phyloP scores from a whole-genome alignment of 805 yeast genomes.

The Zygosaccharomyces kombuchaensis region DNA sequence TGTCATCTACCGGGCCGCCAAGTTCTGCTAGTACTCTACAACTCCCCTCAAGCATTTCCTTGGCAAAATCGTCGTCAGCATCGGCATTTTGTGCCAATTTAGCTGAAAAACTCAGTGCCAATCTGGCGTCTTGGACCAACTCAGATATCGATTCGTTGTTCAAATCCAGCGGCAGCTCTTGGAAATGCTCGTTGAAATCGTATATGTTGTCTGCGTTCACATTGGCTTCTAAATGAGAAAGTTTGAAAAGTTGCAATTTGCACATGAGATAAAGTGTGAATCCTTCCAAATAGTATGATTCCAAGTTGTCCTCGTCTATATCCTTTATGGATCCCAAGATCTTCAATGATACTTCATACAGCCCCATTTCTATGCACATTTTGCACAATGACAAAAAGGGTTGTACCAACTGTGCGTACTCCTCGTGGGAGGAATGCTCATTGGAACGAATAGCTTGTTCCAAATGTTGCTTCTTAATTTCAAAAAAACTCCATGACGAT shows the following conservation, averaged over 20 bases:
- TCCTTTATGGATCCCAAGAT: constrained; percentile 66
- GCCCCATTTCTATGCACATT: constrained; percentile 71
- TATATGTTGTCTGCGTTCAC: constrained; percentile 30
- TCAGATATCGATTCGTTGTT: constrained; percentile 33
- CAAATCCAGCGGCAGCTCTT: constrained; percentile 38
- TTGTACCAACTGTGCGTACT: constrained; percentile 63
- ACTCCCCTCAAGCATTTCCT: constrained; percentile 55
- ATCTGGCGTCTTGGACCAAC: constrained; percentile 33
- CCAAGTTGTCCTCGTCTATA: constrained; percentile 80
- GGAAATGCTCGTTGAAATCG: constrained; percentile 33
- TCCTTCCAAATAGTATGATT: constrained; percentile 78
- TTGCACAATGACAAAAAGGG: constrained; percentile 70
- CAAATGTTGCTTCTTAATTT: constrained; percentile 44
- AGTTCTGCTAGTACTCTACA: constrained; percentile 46
- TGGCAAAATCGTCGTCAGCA: constrained; percentile 46
- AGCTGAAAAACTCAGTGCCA: constrained; percentile 39
- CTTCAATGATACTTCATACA: constrained; percentile 61
- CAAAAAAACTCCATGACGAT: constrained; percentile 70
- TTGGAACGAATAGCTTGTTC: constrained; percentile 42
- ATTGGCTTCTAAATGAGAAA: constrained; percentile 17
- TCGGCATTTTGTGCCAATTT: constrained; percentile 42
- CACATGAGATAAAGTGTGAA: constrained; percentile 58
- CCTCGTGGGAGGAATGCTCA: constrained; percentile 29
- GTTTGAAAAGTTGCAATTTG: constrained; percentile 31
- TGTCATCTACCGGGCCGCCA: constrained; percentile 57